These are phyloP conservation scores for Cercospora sp. DNA, from an alignment of 2,329 filamentous ascomycete species.

Conservation along the genomic window DNA sequence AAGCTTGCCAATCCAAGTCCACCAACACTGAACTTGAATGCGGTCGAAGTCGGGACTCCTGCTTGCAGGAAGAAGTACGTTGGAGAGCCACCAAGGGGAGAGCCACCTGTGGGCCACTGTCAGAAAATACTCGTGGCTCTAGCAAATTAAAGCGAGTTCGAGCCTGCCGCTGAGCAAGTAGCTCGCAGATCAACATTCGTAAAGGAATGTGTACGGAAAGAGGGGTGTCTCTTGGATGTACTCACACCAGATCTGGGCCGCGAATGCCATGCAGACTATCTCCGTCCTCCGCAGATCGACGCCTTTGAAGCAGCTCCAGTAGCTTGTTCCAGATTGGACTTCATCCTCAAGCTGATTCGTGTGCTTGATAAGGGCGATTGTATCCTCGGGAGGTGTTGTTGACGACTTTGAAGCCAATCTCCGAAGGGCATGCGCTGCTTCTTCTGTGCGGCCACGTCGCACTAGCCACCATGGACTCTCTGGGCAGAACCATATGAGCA, in stretches of 20 bases:
- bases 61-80: slow-evolving; percentile 42
- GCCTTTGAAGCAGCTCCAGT: slow-evolving; percentile 43
- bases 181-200: background rate
- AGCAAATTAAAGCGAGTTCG: background rate
- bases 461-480: slow-evolving; percentile 41
- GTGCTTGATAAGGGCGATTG: slow-evolving; percentile 41
- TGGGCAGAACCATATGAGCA: slow-evolving; percentile 26
- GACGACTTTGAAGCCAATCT: slow-evolving; percentile 33
- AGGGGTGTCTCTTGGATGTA: background rate
- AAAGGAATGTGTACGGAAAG: background rate
- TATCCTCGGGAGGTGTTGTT: slow-evolving; percentile 30
- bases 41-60: slow-evolving; percentile 34
- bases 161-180: background rate
- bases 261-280: slow-evolving; percentile 44
- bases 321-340: slow-evolving; percentile 39
- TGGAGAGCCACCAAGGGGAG: slow-evolving; percentile 15
- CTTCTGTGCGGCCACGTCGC: slow-evolving; percentile 34
- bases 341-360: slow-evolving; percentile 38
- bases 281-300: slow-evolving; percentile 44
- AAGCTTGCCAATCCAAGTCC: slow-evolving; percentile 34
- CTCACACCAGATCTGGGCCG: slow-evolving; percentile 28
- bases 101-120: background rate
- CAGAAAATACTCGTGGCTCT: background rate
- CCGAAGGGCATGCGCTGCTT: slow-evolving; percentile 35
- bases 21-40: slow-evolving; percentile 29